Evolutionary conservation across 495 filamentous ascomycete species (phyloP), one percentile per base, ranked within the genome.

Genomic region (Penicillium maclennaniae): DNA sequence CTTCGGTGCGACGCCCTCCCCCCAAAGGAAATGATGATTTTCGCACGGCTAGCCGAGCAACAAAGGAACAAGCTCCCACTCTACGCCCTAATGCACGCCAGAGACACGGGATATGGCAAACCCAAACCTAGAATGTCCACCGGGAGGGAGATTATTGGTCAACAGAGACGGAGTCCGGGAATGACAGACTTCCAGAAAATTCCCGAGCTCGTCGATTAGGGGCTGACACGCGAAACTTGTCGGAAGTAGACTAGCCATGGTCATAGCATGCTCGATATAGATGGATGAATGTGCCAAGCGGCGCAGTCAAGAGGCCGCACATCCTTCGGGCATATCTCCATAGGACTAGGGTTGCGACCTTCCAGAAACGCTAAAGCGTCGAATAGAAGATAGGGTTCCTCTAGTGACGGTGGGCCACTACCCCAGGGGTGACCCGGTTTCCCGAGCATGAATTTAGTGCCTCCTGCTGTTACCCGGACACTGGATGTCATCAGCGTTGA

Each of bases 311-410:
- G 27, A 7, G 10, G 51, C 56, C 56, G 37, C 56, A 51, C 47
- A 50, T 40, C 38, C 19, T 20, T 40, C 7, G 16, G 38, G 15
- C 19, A 40, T 43, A 40, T 43, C 43, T 41, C 51, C 56, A 59
- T 60, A 48, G 58, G 52, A 54, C 26, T 16, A 45, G 16, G 50
- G 25, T 43, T 40, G 46, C 38, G 43, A 61, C 58, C 58, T 61
- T 57, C 58, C 58, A 54, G 54, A 61, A 54, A 57, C 43, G 51
- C 47, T 25, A 51, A 53, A 57, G 54, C 43, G 54, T 51, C 58
- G 38, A 60, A 52, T 48, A 15, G 43, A 25, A 47, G 19, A 10
- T 10, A 34, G 21, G 36, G 49, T 58, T 55, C 53, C 51, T 56
- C 21, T 20, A 49, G 59, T 49, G 53, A 55, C 41, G 48, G 49